Evolutionary conservation across 108 stramenopile genomes (phyloP).

Genomic region (Mayamaea pseudoterrestris): DNA sequence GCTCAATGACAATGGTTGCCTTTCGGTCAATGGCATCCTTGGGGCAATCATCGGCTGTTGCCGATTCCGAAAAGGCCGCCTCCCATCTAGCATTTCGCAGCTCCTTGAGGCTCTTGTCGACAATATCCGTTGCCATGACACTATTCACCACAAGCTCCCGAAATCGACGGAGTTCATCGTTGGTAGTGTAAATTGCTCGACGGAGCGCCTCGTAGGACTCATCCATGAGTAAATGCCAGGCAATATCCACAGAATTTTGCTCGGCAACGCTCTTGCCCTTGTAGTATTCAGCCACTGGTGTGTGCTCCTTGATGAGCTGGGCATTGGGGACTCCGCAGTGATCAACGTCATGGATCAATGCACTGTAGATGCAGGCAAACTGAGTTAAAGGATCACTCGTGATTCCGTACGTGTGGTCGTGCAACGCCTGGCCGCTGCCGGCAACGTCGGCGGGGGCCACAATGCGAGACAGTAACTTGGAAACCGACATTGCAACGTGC

Average conservation of each 20-base stretch:
- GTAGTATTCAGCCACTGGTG: slow-evolving; percentile 12
- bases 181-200: slow-evolving; percentile 10
- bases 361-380: slow-evolving; percentile 30
- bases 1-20: slow-evolving; percentile 28
- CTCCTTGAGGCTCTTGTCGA: slow-evolving; percentile 6
- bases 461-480: slow-evolving; percentile 25
- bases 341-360: slow-evolving; percentile 41
- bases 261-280: slow-evolving; percentile 31
- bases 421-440: background rate
- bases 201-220: slow-evolving; percentile 14
- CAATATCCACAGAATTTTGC: slow-evolving; percentile 19
- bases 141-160: slow-evolving; percentile 20
- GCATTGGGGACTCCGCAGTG: slow-evolving; percentile 38
- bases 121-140: slow-evolving; percentile 13
- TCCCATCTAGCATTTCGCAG: slow-evolving; percentile 11
- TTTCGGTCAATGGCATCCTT: slow-evolving; percentile 10
- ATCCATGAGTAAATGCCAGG: slow-evolving; percentile 20
- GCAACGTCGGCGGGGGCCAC: slow-evolving; percentile 4
- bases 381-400: slow-evolving; percentile 24
- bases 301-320: slow-evolving; percentile 21
- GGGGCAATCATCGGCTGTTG: background rate
- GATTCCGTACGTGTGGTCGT: slow-evolving; percentile 10
- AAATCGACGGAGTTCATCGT: slow-evolving; percentile 11
- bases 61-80: slow-evolving; percentile 3
- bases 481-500: slow-evolving; percentile 43